These are phyloP conservation scores for Ettlia oleoabundans DNA, from an alignment of 139 green algal species.

Conservation along the genomic window DNA sequence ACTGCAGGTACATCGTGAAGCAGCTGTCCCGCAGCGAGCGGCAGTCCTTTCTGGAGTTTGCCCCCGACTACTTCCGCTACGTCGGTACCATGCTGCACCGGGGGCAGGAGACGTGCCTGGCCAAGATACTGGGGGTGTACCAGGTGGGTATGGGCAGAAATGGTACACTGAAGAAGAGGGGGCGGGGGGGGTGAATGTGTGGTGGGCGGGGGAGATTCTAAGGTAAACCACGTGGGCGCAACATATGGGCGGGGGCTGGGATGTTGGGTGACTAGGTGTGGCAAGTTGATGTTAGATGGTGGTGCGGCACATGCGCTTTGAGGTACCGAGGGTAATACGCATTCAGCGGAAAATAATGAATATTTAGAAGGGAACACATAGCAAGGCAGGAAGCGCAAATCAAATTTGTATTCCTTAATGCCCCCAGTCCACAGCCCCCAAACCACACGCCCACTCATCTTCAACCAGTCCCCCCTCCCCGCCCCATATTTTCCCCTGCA, in stretches of 20 bases:
- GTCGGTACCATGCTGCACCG: conserved; percentile 48
- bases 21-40: conserved; percentile 64
- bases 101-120: conserved; percentile 59
- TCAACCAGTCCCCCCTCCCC: neutral
- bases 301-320: too few relatives aligned
- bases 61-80: conserved; percentile 89
- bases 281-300: too few relatives aligned
- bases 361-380: too few relatives aligned
- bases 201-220: too few relatives aligned
- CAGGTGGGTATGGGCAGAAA: conserved; percentile 55
- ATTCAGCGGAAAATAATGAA: too few relatives aligned
- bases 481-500: neutral
- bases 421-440: too few relatives aligned
- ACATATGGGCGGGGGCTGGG: too few relatives aligned
- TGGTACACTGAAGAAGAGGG: too few relatives aligned
- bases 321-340: too few relatives aligned
- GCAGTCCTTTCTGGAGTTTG: conserved; percentile 88
- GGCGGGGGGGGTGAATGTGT: neutral
- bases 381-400: neutral
- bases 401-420: too few relatives aligned
- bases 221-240: too few relatives aligned
- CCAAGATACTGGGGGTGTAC: conserved; percentile 95
- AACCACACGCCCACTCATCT: too few relatives aligned
- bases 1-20: conserved; percentile 78
- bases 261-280: neutral